A percentile compares a stretch with the other conserved stretches of the same genome.
phyloP scores from a whole-genome alignment of 305 asterid species.

The Vinca major region DNA sequence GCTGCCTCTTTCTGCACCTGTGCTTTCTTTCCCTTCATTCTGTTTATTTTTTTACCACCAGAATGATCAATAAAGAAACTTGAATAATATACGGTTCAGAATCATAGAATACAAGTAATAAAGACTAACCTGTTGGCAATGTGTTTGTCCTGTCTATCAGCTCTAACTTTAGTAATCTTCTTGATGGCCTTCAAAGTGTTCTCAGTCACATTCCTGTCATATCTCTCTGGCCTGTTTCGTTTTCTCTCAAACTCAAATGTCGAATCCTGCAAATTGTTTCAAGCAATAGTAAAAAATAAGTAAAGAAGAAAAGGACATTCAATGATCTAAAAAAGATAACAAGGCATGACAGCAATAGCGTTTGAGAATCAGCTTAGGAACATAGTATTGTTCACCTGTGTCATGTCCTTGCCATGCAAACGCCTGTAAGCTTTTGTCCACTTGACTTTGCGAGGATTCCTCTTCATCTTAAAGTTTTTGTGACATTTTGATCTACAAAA shows the following conservation, averaged over 20 bases:
- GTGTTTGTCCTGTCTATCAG: slow-evolving; percentile 52
- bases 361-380: neutral
- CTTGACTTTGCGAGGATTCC: slow-evolving; percentile 84
- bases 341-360: too few species aligned
- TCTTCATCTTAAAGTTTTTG: slow-evolving; percentile 95
- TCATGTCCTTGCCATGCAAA: slow-evolving; percentile 88
- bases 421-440: slow-evolving; percentile 93
- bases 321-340: too few species aligned
- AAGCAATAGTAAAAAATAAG: too few species aligned
- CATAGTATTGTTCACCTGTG: slow-evolving; percentile 42
- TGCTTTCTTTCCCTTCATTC: slow-evolving; percentile 51
- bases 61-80: neutral
- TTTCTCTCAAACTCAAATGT: slow-evolving; percentile 91
- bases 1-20: slow-evolving; percentile 31
- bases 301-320: too few species aligned
- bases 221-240: slow-evolving; percentile 77
- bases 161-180: slow-evolving; percentile 71
- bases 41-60: slow-evolving; percentile 21
- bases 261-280: slow-evolving; percentile 40
- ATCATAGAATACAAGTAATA: neutral
- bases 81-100: neutral
- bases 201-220: slow-evolving; percentile 63
- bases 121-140: slow-evolving; percentile 40
- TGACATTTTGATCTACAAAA: slow-evolving; percentile 92
- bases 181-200: slow-evolving; percentile 68